Evolutionary conservation across 441 rosid species (phyloP).

Genomic region (Erysimum pusillum): DNA sequence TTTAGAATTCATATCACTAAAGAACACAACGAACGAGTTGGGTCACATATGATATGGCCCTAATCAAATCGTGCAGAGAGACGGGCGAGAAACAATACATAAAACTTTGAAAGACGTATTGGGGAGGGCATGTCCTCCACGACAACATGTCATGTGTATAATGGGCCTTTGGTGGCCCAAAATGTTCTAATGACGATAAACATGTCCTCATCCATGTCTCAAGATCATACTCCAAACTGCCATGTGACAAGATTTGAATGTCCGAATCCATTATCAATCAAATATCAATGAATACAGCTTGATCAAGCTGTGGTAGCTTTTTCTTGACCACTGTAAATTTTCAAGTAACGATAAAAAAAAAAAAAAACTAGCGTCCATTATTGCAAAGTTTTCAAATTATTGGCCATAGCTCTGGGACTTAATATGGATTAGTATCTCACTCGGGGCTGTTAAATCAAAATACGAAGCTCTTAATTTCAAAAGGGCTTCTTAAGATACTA

Average conservation of each 20-base stretch:
- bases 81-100: slow-evolving; percentile 12
- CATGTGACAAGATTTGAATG: not conserved
- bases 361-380: not conserved
- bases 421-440: slow-evolving; percentile 7
- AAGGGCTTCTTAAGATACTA: too few relatives aligned
- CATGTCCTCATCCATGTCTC: slow-evolving; percentile 34
- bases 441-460: not conserved
- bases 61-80: slow-evolving; percentile 9
- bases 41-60: slow-evolving; percentile 23
- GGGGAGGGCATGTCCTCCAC: not conserved
- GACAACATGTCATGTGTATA: slow-evolving; percentile 4
- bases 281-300: not conserved
- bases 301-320: not conserved
- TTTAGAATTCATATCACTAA: not conserved
- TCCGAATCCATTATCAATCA: not conserved
- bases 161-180: slow-evolving; percentile 31
- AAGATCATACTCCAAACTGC: slow-evolving; percentile 9
- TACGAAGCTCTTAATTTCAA: too few relatives aligned
- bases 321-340: not conserved
- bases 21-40: not conserved
- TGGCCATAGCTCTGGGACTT: not conserved
- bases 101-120: slow-evolving; percentile 5
- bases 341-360: not conserved
- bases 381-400: not conserved
- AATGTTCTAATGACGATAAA: not conserved